These are phyloP conservation scores for Elaphomyces granulatus DNA, from an alignment of 495 filamentous ascomycete genomes.

Conservation along the genomic window DNA sequence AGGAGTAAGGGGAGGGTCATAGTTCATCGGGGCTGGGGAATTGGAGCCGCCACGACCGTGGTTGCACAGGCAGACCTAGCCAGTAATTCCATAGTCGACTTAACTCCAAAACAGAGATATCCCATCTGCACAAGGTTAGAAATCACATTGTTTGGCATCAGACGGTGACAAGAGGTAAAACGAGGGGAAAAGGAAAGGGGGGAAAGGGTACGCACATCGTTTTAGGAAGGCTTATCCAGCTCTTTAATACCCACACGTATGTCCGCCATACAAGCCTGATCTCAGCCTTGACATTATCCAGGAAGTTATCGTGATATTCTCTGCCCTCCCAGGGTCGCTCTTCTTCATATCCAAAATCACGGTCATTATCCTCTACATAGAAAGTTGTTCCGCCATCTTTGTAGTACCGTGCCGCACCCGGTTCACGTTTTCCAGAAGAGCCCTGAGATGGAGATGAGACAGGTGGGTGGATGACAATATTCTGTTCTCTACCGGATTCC, in stretches of 20 bases:
- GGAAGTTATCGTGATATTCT: constrained; percentile 25
- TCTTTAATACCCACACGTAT: constrained; percentile 46
- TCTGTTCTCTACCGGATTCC: constrained; percentile 23
- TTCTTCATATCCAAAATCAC: constrained; percentile 23
- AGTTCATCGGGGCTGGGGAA: constrained; percentile 43
- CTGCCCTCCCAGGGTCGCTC: constrained; percentile 27
- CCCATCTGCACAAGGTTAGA: constrained; percentile 29
- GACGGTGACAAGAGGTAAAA: too few species aligned
- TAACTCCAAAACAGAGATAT: constrained; percentile 46
- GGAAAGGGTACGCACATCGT: constrained; percentile 46
- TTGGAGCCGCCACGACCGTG: constrained; percentile 50
- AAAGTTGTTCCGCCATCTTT: constrained; percentile 26
- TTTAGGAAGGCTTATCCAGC: constrained; percentile 54
- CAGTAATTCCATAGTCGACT: constrained; percentile 57
- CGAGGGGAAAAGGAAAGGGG: background rate
- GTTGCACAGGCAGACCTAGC: constrained; percentile 60
- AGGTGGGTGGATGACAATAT: constrained; percentile 16
- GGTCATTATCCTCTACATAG: constrained; percentile 30
- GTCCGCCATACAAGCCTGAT: constrained; percentile 44
- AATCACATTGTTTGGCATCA: too few species aligned
- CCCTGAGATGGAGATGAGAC: background rate
- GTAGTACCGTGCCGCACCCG: constrained; percentile 14
- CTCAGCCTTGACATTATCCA: constrained; percentile 51
- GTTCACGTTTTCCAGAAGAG: constrained; percentile 1
- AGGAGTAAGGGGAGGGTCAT: constrained; percentile 12